Evolutionary conservation across 306 rosid genomes (phyloP).

Genomic region (Pachyrhizus erosus): DNA sequence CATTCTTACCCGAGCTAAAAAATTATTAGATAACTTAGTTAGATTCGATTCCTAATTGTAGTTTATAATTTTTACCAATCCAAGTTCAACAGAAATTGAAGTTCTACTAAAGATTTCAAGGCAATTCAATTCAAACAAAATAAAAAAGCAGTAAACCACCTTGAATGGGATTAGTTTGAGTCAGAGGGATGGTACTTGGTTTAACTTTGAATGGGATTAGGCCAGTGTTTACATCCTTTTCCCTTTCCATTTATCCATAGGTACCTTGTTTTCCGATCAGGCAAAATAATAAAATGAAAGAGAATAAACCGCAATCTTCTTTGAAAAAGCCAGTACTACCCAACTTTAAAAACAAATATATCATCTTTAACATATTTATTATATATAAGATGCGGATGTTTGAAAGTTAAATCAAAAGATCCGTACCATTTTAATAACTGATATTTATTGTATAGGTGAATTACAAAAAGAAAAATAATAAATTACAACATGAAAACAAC

Average conservation of each 20-base stretch:
- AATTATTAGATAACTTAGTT: not conserved
- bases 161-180: constrained; percentile 28
- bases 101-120: not conserved
- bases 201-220: constrained; percentile 12
- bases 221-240: constrained; percentile 3
- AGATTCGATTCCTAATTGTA: not conserved
- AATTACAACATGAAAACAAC: constrained; percentile 27
- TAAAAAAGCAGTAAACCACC: not conserved
- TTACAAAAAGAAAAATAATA: constrained; percentile 16
- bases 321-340: constrained; percentile 22
- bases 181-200: not conserved
- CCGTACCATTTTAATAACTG: constrained; percentile 32
- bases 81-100: not conserved
- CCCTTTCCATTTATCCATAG: constrained; percentile 8
- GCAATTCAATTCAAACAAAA: constrained; percentile 8
- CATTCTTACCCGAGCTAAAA: not conserved
- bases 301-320: constrained; percentile 29
- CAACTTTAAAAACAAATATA: constrained; percentile 9
- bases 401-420: constrained; percentile 1
- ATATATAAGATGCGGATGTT: constrained; percentile 27
- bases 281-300: not conserved
- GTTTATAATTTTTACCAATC: not conserved
- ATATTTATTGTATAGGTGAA: constrained; percentile 5
- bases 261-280: not conserved
- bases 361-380: constrained; percentile 33